Percentiles rank a stretch among this genome's conserved stretches.
Evolutionary conservation across 2,329 filamentous ascomycete genomes (phyloP).

Genomic region (Didymella pomorum): DNA sequence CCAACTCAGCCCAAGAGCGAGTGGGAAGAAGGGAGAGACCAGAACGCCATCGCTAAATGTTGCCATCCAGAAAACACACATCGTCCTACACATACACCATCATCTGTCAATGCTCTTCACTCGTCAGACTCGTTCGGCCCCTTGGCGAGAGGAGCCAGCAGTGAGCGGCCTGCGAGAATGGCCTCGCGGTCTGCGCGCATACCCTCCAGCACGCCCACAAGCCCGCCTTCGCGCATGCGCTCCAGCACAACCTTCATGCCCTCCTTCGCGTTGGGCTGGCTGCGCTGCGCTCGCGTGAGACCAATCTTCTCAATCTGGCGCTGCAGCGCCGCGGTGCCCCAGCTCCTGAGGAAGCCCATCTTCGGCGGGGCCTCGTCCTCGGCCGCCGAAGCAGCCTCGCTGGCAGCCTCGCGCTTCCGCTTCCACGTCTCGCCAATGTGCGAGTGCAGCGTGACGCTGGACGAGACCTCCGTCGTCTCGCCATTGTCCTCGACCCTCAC

Average conservation of each 20-base stretch:
- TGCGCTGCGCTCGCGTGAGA: slow-evolving; percentile 77
- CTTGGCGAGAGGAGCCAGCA: slow-evolving; percentile 23
- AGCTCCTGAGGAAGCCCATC: slow-evolving; percentile 66
- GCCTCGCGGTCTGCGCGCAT: slow-evolving; percentile 69
- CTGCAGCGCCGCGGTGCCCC: slow-evolving; percentile 76
- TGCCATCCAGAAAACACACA: slow-evolving; percentile 22
- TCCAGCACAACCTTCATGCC: slow-evolving; percentile 85
- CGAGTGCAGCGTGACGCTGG: slow-evolving; percentile 77
- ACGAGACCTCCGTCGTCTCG: slow-evolving; percentile 71
- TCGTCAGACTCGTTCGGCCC: slow-evolving; percentile 28
- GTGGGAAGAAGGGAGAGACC: slow-evolving; percentile 26
- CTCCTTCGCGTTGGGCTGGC: slow-evolving; percentile 80
- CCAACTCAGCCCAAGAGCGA: background rate
- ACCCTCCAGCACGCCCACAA: slow-evolving; percentile 74
- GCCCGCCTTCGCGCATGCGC: slow-evolving; percentile 70
- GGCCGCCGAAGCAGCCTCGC: slow-evolving; percentile 17
- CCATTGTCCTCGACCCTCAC: slow-evolving; percentile 42
- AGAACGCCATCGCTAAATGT: slow-evolving; percentile 44
- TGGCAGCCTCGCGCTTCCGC: slow-evolving; percentile 55
- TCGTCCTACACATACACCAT: slow-evolving; percentile 10
- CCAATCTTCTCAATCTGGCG: slow-evolving; percentile 81
- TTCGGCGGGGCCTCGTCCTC: slow-evolving; percentile 57
- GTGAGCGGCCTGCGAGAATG: slow-evolving; percentile 39
- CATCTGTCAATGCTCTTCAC: background rate
- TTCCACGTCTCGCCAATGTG: slow-evolving; percentile 73